Percentiles rank a stretch among this genome's conserved stretches.
Conservation (phyloP, 805 yeast species). For the Sungouiella thailandica region DNA sequence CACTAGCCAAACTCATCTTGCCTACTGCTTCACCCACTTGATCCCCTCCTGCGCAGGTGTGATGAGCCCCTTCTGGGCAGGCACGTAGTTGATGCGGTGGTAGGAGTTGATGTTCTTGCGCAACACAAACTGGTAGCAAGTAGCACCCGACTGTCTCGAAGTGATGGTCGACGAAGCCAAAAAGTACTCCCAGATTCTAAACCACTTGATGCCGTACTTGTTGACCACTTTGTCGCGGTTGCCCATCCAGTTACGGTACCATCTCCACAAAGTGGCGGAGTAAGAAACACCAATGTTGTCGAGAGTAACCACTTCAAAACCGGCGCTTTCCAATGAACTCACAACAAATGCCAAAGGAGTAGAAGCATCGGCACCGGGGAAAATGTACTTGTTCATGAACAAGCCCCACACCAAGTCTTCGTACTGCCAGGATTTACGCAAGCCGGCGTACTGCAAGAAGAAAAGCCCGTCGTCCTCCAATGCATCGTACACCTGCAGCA, state of each 20-base stretch:
- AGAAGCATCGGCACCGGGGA: slow-evolving; percentile 97
- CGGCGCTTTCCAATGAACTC: slow-evolving; percentile 71
- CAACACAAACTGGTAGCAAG: slow-evolving; percentile 85
- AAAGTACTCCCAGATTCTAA: slow-evolving; percentile 89
- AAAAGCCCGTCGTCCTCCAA: slow-evolving; percentile 89
- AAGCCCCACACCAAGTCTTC: slow-evolving; percentile 93
- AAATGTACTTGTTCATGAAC: slow-evolving; percentile 92
- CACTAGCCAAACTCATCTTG: not conserved
- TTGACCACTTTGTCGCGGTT: slow-evolving; percentile 70
- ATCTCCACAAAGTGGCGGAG: slow-evolving; percentile 85
- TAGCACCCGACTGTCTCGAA: slow-evolving; percentile 90
- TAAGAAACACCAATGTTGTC: slow-evolving; percentile 93
- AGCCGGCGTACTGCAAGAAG: slow-evolving; percentile 83
- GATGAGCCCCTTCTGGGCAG: slow-evolving; percentile 69
- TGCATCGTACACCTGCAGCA: slow-evolving; percentile 77
- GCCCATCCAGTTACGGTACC: slow-evolving; percentile 93
- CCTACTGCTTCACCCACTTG: slow-evolving; percentile 47
- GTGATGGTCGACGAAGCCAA: slow-evolving; percentile 77
- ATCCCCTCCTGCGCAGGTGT: slow-evolving; percentile 52
- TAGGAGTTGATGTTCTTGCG: slow-evolving; percentile 84
- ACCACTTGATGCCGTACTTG: slow-evolving; percentile 88
- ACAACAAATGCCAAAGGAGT: slow-evolving; percentile 86
- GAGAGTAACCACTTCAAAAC: slow-evolving; percentile 76
- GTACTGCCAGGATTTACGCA: slow-evolving; percentile 90
- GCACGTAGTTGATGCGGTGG: slow-evolving; percentile 78